These are phyloP conservation scores for Gossypium raimondii DNA, from an alignment of 345 rosid species.

Conservation along the genomic window DNA sequence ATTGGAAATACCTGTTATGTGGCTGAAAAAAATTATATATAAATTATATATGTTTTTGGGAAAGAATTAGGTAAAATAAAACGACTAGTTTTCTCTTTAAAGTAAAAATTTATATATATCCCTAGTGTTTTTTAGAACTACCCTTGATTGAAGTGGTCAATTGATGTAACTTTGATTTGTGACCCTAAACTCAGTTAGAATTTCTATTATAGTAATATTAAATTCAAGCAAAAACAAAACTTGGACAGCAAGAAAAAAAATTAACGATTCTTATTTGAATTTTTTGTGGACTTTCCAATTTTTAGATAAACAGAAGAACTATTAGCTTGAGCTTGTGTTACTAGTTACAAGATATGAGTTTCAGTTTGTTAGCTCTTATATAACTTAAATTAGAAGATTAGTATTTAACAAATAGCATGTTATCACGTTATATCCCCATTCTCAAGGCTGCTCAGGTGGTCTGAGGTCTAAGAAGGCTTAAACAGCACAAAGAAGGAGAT, in stretches of 20 bases:
- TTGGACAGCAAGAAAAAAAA: background rate
- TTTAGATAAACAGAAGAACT: background rate
- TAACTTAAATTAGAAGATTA: background rate
- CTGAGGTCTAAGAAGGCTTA: background rate
- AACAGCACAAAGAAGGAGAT: background rate
- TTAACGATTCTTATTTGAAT: background rate
- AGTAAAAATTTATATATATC: background rate
- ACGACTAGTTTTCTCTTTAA: too few species aligned
- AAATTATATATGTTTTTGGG: too few species aligned
- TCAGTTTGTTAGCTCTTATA: background rate
- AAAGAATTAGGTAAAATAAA: too few species aligned
- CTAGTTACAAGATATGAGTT: background rate
- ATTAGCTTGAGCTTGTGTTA: background rate
- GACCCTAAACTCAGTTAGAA: background rate
- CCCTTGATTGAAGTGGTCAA: too few species aligned
- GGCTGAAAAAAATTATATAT: background rate
- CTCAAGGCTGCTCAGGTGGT: background rate
- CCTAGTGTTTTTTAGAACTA: background rate
- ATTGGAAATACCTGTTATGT: background rate
- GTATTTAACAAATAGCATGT: background rate
- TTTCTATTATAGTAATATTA: background rate
- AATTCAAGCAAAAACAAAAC: background rate
- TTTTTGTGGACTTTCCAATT: too few species aligned
- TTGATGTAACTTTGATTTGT: background rate
- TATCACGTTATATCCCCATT: background rate